Base-by-base conservation (phyloP, 1,284 basidiomycete species). In the Prillingera fragicola region DNA sequence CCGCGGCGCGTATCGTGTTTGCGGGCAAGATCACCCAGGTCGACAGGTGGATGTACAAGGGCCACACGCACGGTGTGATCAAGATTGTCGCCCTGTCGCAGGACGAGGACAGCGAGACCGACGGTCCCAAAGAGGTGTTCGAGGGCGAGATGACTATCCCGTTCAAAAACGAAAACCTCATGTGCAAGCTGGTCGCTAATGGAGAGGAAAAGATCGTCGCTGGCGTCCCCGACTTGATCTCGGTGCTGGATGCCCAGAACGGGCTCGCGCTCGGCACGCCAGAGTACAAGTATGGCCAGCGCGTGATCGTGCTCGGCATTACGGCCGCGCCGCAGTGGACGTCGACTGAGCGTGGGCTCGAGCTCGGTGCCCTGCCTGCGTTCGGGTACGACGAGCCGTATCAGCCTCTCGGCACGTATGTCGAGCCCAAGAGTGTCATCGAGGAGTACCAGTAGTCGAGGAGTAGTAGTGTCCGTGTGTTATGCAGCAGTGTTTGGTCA, bases 251-350 rank as follows among this genome's bases (percentile, higher is more conserved):
- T 55, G 75, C 77, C 7, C 76, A 77, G 39, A 77, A 72, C 45
- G 79, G 79, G 6, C 67, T 73, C 2, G 74, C 77, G 14, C 69
- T 82, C 15, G 80, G 80, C 12, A 75, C 74, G 3, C 74, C 70
- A 8, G 74, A 77, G 43, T 75, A 74, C 56, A 75, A 74, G 48
- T 80, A 80, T 52, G 79, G 80, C 9, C 62, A 80, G 31, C 73
- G 77, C 24, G 80, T 80, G 8, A 67, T 77, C 10, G 78, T 81
- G 36, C 65, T 81, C 33, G 80, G 77, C 10, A 71, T 81, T 25
- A 77, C 77, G 17, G 78, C 75, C 8, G 74, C 77, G 13, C 78
- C 79, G 14, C 75, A 76, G 41, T 81, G 80, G 80, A 80, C 78
- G 9, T 54, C 63, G 17, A 74, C 77, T 1, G 43, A 44, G 10